Conservation (phyloP, 441 rosid species). For the Euphorbia corollata region DNA sequence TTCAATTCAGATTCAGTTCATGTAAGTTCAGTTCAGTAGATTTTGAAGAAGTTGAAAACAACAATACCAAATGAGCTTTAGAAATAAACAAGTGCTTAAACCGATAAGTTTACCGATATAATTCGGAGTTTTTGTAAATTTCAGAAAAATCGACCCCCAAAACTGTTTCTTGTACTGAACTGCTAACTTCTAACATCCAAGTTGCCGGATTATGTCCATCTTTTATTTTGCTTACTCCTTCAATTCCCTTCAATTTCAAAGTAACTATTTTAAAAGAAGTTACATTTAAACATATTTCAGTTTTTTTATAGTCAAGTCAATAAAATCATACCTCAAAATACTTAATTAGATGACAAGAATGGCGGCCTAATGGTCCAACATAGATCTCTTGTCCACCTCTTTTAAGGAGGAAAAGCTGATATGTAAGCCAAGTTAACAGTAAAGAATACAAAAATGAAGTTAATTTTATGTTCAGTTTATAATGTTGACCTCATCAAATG, state of each 20-base stretch:
- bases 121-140: conserved; percentile 53
- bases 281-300: too few species aligned
- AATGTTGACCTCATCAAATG: conserved; percentile 19
- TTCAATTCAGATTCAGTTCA: too few species aligned
- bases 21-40: too few species aligned
- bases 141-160: conserved; percentile 54
- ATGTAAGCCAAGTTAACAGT: neutral
- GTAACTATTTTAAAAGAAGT: neutral
- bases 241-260: conserved; percentile 34
- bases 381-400: conserved; percentile 78
- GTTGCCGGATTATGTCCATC: conserved; percentile 82
- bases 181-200: conserved; percentile 77
- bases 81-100: neutral
- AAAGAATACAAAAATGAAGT: neutral
- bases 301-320: neutral
- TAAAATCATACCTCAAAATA: conserved; percentile 55
- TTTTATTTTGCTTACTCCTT: conserved; percentile 58
- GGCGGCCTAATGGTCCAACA: conserved; percentile 63
- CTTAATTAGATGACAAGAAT: conserved; percentile 48
- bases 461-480: neutral
- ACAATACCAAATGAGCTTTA: neutral
- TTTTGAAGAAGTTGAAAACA: too few species aligned
- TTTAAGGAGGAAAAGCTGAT: conserved; percentile 61
- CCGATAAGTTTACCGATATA: conserved; percentile 36
- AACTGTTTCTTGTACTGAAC: conserved; percentile 44